Base-by-base conservation (phyloP, 768 basidiomycete genomes). In the Pulveroboletus sp. region DNA sequence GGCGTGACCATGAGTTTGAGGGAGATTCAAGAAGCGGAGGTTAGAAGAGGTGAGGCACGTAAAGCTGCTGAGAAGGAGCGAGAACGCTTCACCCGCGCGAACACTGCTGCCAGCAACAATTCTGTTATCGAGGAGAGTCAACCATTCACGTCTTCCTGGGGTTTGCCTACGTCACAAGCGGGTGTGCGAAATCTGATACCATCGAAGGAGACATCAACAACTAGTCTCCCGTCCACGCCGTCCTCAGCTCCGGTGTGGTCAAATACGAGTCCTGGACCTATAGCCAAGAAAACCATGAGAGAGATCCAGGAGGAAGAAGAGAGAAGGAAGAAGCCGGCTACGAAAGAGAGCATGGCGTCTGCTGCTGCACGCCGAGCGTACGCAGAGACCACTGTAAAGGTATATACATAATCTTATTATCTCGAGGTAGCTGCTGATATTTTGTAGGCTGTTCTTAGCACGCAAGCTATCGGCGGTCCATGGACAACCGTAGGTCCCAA, bases 281-380 rank as follows among this genome's bases (percentile, higher is more conserved):
- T 73, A 3, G 65, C 77, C 7, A 94, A 92, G 76, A 96, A 93
- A 76, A 89, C 90, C 2, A 86, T 99, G 85, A 97, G 95, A 74
- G 93, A 99, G 73, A 99, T 99, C 36, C 91, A 95, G 63, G 95
- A 98, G 69, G 96, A 99, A 60, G 96, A 99, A 63, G 92, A 95
- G 69, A 80, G 74, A 55, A 79, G 86, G 54, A 93, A 92, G 75
- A 88, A 84, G 68, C 59, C 71, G 27, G 75, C 75, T 1, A 69
- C 72, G 7, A 85, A 84, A 66, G 82, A 88, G 55, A 81, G 76
- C 46, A 73, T 74, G 47, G 77, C 77, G 8, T 71, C 79, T 11
- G 73, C 78, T 18, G 76, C 78, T 35, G 73, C 79, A 8, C 80
- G 86, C 63, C 76, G 89, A 46, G 85, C 76, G 5, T 88, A 94